These are phyloP conservation scores for Isoetes taiwanensis DNA, from an alignment of 75 land plant species.

Conservation along the genomic window DNA sequence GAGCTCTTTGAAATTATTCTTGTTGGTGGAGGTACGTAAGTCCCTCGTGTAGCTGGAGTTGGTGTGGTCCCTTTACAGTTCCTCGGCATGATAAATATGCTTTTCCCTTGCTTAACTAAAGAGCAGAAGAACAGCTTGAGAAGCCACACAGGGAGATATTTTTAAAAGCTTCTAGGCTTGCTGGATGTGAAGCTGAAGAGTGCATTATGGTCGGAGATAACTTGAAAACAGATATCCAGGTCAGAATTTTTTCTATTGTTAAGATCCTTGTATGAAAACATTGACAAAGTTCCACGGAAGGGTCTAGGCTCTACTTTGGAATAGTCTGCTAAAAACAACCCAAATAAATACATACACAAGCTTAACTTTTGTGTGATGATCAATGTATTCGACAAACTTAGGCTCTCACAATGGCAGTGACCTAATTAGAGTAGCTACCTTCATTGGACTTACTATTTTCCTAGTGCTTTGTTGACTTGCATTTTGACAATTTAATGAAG, in stretches of 20 bases:
- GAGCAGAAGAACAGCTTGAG: conserved; percentile 29
- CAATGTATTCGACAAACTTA: background rate
- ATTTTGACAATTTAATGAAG: too few species aligned
- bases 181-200: conserved; percentile 24
- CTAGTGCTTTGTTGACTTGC: too few species aligned
- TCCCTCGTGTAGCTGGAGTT: too few species aligned
- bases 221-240: conserved; percentile 30
- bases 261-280: background rate
- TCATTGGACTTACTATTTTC: too few species aligned
- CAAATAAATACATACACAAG: background rate
- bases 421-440: too few species aligned
- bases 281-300: background rate
- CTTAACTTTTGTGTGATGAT: background rate
- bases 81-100: background rate
- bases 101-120: background rate
- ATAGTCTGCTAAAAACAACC: background rate
- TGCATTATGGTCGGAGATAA: conserved; percentile 41
- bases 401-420: too few species aligned
- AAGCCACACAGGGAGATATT: conserved; percentile 39
- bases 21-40: conserved; percentile 34
- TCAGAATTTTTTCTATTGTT: background rate
- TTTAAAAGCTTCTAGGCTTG: conserved; percentile 31
- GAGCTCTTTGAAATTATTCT: conserved; percentile 31
- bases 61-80: background rate
- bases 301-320: background rate